Percentiles rank a stretch among this genome's conserved stretches.
These are phyloP conservation scores for Durusdinium trenchii DNA, from an alignment of 73 alveolate species.

Conservation along the genomic window DNA sequence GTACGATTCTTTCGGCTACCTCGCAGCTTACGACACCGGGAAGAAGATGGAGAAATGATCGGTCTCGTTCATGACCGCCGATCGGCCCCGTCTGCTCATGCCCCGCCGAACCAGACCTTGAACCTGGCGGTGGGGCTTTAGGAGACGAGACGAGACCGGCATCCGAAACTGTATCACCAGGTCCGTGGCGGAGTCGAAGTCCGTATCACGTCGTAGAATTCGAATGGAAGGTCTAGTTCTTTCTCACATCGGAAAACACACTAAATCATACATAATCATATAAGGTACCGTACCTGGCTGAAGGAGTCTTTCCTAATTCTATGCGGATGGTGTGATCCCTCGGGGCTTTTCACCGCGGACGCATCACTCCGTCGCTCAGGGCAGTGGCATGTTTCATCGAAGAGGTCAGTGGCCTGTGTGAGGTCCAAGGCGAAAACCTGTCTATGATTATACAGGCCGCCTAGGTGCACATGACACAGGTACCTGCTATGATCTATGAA, in stretches of 20 bases:
- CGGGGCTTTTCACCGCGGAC: too few relatives aligned
- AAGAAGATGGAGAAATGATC: not conserved
- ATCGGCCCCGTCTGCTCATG: not conserved
- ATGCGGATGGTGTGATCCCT: too few relatives aligned
- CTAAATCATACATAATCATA: not conserved
- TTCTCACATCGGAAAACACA: not conserved
- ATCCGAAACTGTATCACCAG: too few relatives aligned
- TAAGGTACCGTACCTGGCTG: not conserved
- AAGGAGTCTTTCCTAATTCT: too few relatives aligned
- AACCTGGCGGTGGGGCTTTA: not conserved
- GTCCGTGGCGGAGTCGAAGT: not conserved
- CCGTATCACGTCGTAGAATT: not conserved
- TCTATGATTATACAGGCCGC: too few relatives aligned
- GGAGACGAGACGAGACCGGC: not conserved
- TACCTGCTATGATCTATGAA: too few relatives aligned
- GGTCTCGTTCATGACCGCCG: not conserved
- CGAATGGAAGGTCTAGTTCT: not conserved
- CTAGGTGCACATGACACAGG: too few relatives aligned
- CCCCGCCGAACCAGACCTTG: slow-evolving; percentile 63
- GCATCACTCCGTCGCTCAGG: too few relatives aligned
- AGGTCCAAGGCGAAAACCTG: too few relatives aligned
- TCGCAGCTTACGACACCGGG: slow-evolving; percentile 59
- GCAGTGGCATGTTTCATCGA: too few relatives aligned
- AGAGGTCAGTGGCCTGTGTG: too few relatives aligned
- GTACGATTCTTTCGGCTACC: too few relatives aligned